Evolutionary conservation across 192 early-diverging fungal species (phyloP), one percentile per base, ranked within the genome.

Genomic region (Entophlyctis luteolus): DNA sequence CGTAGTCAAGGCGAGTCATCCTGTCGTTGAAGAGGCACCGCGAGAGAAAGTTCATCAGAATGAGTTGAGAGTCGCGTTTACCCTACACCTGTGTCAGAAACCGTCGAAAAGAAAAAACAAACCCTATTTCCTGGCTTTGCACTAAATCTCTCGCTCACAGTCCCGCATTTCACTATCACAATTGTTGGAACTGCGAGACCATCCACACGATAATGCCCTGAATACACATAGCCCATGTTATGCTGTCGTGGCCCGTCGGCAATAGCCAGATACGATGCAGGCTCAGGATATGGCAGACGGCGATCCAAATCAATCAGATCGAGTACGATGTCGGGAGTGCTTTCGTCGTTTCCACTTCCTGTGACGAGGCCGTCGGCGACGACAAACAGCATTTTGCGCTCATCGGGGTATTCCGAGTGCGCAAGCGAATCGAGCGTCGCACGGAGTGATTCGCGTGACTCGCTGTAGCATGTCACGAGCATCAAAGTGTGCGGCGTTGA

Each of bases 21-120:
- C 89, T 88, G 68, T 96, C 94, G 70, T 93, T 85, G 75, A 90
- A 79, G 22, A 83, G 81, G 6, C 82, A 77, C 20, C 90, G 88
- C 71, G 88, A 85, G 72, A 98, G 73, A 75, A 95, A 98, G 68
- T 87, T 86, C 93, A 98, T 96, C 49, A 98, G 76, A 52, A 98
- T 88, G 52, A 98, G 83, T 77, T 98, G 95, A 12, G 92, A 94
- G 75, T 98, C 95, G 31, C 95, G 87, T 81, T 98, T 98, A 37
- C 95, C 95, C 70, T 63, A n/a, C n/a, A n/a, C n/a, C n/a, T n/a
- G n/a, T n/a, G n/a, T n/a, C n/a, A n/a, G n/a, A n/a, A n/a, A n/a
- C n/a, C n/a, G 10, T 56, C 20, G 16, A 52, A 52, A 52, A 52
- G 6, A 52, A 12, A 25, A 20, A 52, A 6, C 10, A 31, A 28